Percentiles rank a stretch among this genome's conserved stretches.
Conservation (phyloP, 1,284 basidiomycete species). For the Uromyces viciae-fabae region DNA sequence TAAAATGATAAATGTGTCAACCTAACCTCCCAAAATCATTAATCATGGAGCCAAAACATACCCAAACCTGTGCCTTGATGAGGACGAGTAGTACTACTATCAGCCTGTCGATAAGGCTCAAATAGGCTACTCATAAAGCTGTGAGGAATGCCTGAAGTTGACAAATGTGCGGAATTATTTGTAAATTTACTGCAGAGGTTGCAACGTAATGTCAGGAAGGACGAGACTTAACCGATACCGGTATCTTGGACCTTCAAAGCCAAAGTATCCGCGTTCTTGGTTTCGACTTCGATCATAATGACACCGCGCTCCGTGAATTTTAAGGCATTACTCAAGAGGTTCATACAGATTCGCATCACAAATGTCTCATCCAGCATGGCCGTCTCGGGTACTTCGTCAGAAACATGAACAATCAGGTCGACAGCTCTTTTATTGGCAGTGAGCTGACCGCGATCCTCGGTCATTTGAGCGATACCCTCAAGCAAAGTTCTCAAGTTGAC, state of each 20-base stretch:
- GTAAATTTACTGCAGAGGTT: neutral
- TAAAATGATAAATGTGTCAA: neutral
- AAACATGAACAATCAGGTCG: constrained; percentile 48
- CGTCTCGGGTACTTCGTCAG: constrained; percentile 46
- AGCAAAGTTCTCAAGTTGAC: constrained; percentile 30
- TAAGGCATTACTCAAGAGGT: constrained; percentile 48
- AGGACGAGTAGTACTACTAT: constrained; percentile 47
- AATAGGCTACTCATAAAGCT: constrained; percentile 46
- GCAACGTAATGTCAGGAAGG: neutral
- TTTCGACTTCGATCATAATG: constrained; percentile 46
- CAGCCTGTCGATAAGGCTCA: constrained; percentile 48
- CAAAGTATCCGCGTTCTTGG: constrained; percentile 20
- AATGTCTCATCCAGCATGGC: constrained; percentile 48
- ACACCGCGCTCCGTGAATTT: constrained; percentile 48
- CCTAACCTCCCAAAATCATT: neutral
- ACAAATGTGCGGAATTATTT: neutral
- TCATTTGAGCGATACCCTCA: constrained; percentile 40
- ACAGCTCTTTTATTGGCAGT: constrained; percentile 38
- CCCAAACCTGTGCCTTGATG: constrained; percentile 48
- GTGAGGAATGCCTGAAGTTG: constrained; percentile 14
- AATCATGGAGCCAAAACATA: neutral
- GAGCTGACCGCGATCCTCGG: constrained; percentile 41
- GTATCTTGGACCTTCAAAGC: constrained; percentile 47
- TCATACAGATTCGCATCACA: constrained; percentile 48
- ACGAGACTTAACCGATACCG: constrained; percentile 44